Evolutionary conservation across 768 basidiomycete genomes (phyloP).

Genomic region (Termitomyces sp.): DNA sequence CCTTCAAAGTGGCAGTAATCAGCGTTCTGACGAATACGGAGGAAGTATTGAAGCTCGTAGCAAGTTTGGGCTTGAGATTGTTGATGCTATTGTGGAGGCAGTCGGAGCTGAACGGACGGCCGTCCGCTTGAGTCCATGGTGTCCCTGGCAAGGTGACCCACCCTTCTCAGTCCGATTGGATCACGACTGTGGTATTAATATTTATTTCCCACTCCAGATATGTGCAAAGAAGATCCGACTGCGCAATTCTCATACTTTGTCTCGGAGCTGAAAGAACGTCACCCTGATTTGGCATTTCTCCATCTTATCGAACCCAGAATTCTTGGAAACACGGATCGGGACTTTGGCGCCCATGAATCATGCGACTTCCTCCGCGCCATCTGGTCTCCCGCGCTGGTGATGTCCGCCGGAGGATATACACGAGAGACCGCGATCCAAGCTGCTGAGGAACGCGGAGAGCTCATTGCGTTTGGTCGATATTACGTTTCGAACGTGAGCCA

Average conservation of each 20-base stretch:
- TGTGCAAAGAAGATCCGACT: slow-evolving; percentile 52
- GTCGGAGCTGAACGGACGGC: slow-evolving; percentile 54
- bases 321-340: slow-evolving; percentile 11
- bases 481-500: slow-evolving; percentile 32
- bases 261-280: slow-evolving; percentile 28
- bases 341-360: slow-evolving; percentile 17
- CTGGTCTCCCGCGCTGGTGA: slow-evolving; percentile 38
- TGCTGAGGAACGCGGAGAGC: slow-evolving; percentile 28
- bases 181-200: slow-evolving; percentile 28
- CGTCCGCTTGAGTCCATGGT: slow-evolving; percentile 60
- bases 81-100: slow-evolving; percentile 45
- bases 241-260: slow-evolving; percentile 54
- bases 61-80: slow-evolving; percentile 53
- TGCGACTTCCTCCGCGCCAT: slow-evolving; percentile 44
- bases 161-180: background rate
- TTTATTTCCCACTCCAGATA: slow-evolving; percentile 27
- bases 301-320: slow-evolving; percentile 43
- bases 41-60: slow-evolving; percentile 60
- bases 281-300: slow-evolving; percentile 49
- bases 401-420: slow-evolving; percentile 43
- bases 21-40: slow-evolving; percentile 63
- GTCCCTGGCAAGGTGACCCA: slow-evolving; percentile 19
- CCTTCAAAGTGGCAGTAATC: slow-evolving; percentile 52
- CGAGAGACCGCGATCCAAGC: slow-evolving; percentile 33
- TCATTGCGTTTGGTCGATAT: slow-evolving; percentile 26